phyloP scores from a whole-genome alignment of 768 basidiomycete genomes.

The Collybia nuda region DNA sequence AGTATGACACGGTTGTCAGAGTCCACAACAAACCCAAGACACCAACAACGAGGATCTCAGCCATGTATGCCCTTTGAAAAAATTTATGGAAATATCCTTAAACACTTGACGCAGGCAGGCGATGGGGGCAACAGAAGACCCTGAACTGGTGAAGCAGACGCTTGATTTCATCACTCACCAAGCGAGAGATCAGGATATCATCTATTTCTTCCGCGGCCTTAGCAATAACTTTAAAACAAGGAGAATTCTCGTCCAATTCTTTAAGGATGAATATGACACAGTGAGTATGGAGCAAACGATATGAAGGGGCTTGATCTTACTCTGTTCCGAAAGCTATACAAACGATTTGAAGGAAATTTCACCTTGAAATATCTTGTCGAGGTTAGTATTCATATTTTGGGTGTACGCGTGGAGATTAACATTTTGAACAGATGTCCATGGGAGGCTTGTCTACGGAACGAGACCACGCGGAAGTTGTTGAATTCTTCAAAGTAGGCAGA shows the following conservation, averaged over 20 bases:
- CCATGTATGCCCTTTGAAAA: slow-evolving; percentile 48
- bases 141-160: slow-evolving; percentile 57
- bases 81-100: slow-evolving; percentile 8
- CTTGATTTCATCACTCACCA: slow-evolving; percentile 57
- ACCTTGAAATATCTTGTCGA: slow-evolving; percentile 51
- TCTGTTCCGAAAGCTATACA: slow-evolving; percentile 44
- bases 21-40: slow-evolving; percentile 74
- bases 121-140: slow-evolving; percentile 60
- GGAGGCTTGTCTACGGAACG: slow-evolving; percentile 55
- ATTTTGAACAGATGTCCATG: slow-evolving; percentile 25
- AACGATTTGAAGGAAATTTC: slow-evolving; percentile 72
- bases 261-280: slow-evolving; percentile 66
- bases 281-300: slow-evolving; percentile 34
- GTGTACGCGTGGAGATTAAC: slow-evolving; percentile 24
- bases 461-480: slow-evolving; percentile 61
- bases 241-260: slow-evolving; percentile 54
- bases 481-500: slow-evolving; percentile 71
- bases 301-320: not conserved
- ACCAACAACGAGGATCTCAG: slow-evolving; percentile 68
- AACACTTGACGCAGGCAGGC: slow-evolving; percentile 45
- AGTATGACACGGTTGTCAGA: slow-evolving; percentile 71
- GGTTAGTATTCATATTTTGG: slow-evolving; percentile 35
- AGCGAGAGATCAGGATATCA: slow-evolving; percentile 59
- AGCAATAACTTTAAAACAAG: slow-evolving; percentile 55
- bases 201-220: slow-evolving; percentile 64